phyloP scores from a whole-genome alignment of 352 stramenopile species.

The Phytophthora uliginosa region DNA sequence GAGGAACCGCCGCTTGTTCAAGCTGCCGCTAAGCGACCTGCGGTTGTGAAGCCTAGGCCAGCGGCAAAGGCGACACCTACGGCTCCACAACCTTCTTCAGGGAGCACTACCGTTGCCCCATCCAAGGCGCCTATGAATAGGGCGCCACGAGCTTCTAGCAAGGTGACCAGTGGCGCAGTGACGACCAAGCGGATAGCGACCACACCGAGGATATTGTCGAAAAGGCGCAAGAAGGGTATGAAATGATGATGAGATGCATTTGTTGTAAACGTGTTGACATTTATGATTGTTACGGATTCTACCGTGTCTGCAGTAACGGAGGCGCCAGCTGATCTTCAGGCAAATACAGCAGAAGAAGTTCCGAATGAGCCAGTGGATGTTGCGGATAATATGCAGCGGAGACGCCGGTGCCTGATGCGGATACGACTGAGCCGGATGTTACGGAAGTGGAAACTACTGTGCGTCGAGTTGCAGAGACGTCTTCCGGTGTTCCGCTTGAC shows the following conservation, averaged over 20 bases:
- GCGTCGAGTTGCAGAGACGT: neutral
- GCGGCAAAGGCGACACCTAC: neutral
- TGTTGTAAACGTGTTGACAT: neutral
- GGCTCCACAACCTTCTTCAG: neutral
- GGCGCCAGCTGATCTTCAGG: neutral
- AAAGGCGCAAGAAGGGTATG: neutral
- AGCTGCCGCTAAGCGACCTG: neutral
- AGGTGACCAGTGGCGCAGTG: neutral
- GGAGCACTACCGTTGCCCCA: neutral
- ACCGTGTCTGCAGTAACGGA: neutral
- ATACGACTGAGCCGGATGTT: too few relatives aligned
- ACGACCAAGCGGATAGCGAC: neutral
- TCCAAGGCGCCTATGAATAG: neutral
- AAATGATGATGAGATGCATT: neutral
- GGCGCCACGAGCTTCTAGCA: neutral
- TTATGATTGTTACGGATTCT: constrained; percentile 2
- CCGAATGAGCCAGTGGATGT: neutral
- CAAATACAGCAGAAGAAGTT: neutral
- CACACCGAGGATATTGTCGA: neutral
- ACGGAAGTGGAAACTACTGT: neutral
- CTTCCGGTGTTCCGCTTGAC: neutral
- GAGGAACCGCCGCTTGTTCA: neutral
- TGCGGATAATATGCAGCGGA: too few relatives aligned
- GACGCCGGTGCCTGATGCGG: too few relatives aligned
- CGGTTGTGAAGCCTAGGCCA: neutral